Evolutionary conservation across 2,329 filamentous ascomycete species (phyloP).

Genomic region (Paecilomyces sp.): DNA sequence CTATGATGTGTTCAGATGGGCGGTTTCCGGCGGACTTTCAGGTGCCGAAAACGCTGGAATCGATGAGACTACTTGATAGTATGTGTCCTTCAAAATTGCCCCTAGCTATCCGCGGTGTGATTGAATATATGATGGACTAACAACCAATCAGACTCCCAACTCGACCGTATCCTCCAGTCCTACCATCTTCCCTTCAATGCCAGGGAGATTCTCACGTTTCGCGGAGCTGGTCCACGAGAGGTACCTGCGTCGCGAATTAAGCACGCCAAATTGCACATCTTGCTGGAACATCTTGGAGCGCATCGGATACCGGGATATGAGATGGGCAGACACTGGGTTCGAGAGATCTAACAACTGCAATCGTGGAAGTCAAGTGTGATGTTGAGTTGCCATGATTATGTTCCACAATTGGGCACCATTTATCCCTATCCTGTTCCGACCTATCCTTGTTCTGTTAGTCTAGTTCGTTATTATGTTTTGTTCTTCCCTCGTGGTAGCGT

Average conservation of each 20-base stretch:
- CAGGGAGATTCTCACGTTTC: slow-evolving; percentile 5
- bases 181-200: slow-evolving; percentile 14
- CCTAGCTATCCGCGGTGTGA: neutral
- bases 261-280: slow-evolving; percentile 12
- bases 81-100: slow-evolving; percentile 1
- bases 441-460: too few relatives aligned
- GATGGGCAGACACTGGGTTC: neutral
- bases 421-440: neutral
- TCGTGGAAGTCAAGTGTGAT: neutral
- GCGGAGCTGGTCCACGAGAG: neutral
- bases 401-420: neutral
- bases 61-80: slow-evolving; percentile 15
- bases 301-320: slow-evolving; percentile 12
- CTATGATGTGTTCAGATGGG: slow-evolving; percentile 15
- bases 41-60: slow-evolving; percentile 13
- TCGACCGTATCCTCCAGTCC: slow-evolving; percentile 17
- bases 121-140: slow-evolving; percentile 3
- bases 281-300: slow-evolving; percentile 16
- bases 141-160: slow-evolving; percentile 7
- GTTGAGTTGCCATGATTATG: neutral
- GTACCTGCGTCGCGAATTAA: slow-evolving; percentile 7
- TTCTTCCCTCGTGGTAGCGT: too few relatives aligned
- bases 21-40: slow-evolving; percentile 15
- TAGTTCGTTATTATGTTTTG: too few relatives aligned
- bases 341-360: neutral